Evolutionary conservation across 495 filamentous ascomycete species (phyloP).

Genomic region (Aspergillus diversus): DNA sequence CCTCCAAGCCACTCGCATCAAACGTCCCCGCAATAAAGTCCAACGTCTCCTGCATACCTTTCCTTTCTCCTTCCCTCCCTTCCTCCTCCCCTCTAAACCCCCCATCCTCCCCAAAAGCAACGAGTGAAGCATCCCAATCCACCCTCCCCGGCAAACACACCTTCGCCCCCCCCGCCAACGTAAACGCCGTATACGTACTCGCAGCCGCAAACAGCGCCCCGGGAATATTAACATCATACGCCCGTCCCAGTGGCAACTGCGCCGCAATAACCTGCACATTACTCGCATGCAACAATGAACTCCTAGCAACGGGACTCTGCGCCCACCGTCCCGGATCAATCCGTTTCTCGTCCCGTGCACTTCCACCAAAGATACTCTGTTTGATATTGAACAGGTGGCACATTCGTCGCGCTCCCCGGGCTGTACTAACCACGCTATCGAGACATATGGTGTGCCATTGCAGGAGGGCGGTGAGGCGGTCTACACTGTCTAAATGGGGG

Average conservation of each 20-base stretch:
- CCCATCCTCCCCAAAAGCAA: background rate
- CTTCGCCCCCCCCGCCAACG: conserved; percentile 2
- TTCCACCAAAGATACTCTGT: conserved; percentile 11
- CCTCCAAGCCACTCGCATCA: background rate
- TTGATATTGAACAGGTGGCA: conserved; percentile 8
- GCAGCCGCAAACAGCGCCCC: conserved; percentile 7
- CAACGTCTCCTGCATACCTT: background rate
- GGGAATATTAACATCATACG: conserved; percentile 9
- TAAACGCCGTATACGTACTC: conserved; percentile 9
- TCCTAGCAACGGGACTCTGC: background rate
- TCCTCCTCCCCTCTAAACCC: background rate
- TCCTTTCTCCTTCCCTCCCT: background rate
- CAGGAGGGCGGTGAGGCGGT: conserved; percentile 5
- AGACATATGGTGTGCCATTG: conserved; percentile 15
- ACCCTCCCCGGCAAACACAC: background rate
- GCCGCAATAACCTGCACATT: conserved; percentile 8
- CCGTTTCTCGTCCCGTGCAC: background rate
- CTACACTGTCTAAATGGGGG: background rate
- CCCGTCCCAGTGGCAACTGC: background rate
- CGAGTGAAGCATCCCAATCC: background rate
- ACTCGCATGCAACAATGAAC: conserved; percentile 4
- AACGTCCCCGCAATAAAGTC: conserved; percentile 3
- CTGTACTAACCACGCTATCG: conserved; percentile 6
- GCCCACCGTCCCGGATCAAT: conserved; percentile 3
- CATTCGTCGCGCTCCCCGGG: conserved; percentile 4